A percentile compares a stretch with the other conserved stretches of the same genome.
phyloP scores from a whole-genome alignment of 2,329 filamentous ascomycete genomes.

The Tetracladium maxilliforme region DNA sequence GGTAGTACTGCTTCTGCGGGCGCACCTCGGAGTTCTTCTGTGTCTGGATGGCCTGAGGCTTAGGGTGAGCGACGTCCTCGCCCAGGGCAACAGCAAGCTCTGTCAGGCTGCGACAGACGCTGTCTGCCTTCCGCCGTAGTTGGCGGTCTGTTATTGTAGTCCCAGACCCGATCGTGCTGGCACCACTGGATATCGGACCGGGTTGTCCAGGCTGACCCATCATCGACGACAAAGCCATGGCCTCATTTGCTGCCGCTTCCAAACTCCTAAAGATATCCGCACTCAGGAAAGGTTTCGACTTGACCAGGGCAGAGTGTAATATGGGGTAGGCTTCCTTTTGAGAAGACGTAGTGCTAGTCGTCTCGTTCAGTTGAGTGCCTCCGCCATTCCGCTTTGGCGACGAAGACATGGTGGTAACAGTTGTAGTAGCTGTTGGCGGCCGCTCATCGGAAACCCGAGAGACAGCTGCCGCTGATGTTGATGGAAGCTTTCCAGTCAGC shows the following conservation, averaged over 20 bases:
- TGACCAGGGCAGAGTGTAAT: constrained; percentile 65
- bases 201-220: constrained; percentile 59
- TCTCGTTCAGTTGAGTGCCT: constrained; percentile 26
- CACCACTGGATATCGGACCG: constrained; percentile 48
- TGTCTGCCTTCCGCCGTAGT: constrained; percentile 78
- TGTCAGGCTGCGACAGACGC: constrained; percentile 81
- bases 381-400: constrained; percentile 64
- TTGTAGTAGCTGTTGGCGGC: constrained; percentile 81
- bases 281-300: constrained; percentile 56
- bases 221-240: constrained; percentile 62
- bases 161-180: constrained; percentile 21
- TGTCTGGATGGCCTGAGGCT: constrained; percentile 3
- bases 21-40: no score
- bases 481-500: constrained; percentile 72
- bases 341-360: constrained; percentile 22
- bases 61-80: constrained; percentile 29
- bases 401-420: constrained; percentile 76
- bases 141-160: constrained; percentile 61
- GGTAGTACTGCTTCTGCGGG: constrained; percentile 3
- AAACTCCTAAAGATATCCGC: constrained; percentile 64
- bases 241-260: constrained; percentile 70
- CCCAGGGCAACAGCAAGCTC: constrained; percentile 80
- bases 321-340: constrained; percentile 56
- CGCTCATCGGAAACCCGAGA: constrained; percentile 57
- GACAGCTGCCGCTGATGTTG: constrained; percentile 53